Percentiles rank a stretch among this genome's conserved stretches.
Conservation (phyloP, 345 rosid species). For the Cardamine resedifolia region DNA sequence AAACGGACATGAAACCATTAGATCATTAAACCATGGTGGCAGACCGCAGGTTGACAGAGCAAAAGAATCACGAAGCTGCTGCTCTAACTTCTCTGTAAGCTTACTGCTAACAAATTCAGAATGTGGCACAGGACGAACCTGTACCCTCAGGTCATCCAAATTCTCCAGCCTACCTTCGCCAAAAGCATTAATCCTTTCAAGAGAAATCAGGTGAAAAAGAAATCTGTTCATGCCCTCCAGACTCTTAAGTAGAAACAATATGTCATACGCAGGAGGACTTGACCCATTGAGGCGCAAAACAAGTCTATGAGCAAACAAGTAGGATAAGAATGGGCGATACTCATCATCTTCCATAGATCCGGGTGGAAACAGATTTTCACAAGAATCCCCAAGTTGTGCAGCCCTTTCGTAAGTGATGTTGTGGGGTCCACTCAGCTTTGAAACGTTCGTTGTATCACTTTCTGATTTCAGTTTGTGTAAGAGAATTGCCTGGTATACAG, state of each 20-base stretch:
- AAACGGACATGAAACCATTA: slow-evolving; percentile 85
- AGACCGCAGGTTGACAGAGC: slow-evolving; percentile 68
- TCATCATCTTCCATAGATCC: slow-evolving; percentile 33
- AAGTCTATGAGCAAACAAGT: slow-evolving; percentile 55
- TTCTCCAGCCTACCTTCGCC: slow-evolving; percentile 60
- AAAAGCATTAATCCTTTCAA: slow-evolving; percentile 59
- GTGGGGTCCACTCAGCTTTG: slow-evolving; percentile 60
- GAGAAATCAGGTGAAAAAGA: slow-evolving; percentile 66
- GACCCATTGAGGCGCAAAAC: slow-evolving; percentile 53
- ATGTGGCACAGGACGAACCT: slow-evolving; percentile 52
- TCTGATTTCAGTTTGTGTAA: slow-evolving; percentile 61
- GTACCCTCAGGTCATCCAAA: slow-evolving; percentile 62
- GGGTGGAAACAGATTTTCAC: slow-evolving; percentile 26
- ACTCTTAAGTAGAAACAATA: slow-evolving; percentile 71
- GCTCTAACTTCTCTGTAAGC: slow-evolving; percentile 92
- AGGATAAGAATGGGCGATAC: slow-evolving; percentile 46
- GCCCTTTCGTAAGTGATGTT: slow-evolving; percentile 60
- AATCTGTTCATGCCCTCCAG: slow-evolving; percentile 69
- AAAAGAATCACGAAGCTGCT: slow-evolving; percentile 79
- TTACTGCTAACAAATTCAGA: slow-evolving; percentile 71
- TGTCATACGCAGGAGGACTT: slow-evolving; percentile 62
- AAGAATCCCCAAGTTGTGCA: slow-evolving; percentile 38
- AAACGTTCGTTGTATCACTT: slow-evolving; percentile 45
- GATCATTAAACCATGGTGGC: slow-evolving; percentile 85
- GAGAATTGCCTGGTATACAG: slow-evolving; percentile 81